Conservation (phyloP, 805 yeast species). For the Saccharomycopsis olivae region DNA sequence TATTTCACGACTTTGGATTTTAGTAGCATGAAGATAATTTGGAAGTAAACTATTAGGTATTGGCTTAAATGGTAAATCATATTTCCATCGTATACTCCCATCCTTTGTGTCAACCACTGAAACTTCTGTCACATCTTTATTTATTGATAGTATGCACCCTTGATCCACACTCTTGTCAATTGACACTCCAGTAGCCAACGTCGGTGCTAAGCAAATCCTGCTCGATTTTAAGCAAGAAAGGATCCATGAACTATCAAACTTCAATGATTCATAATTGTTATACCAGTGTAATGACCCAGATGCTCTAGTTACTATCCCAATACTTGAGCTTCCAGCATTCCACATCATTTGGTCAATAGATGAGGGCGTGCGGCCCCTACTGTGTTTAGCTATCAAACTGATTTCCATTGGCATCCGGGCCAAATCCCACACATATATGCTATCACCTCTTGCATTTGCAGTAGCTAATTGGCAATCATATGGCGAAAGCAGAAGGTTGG, state of each 20-base stretch:
- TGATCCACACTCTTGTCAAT: background rate
- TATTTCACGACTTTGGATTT: too few relatives aligned
- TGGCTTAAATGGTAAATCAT: slow-evolving; percentile 29
- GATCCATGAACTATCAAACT: slow-evolving; percentile 33
- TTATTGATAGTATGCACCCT: slow-evolving; percentile 3
- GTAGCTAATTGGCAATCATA: slow-evolving; percentile 48
- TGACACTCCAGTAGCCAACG: slow-evolving; percentile 20
- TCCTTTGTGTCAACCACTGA: slow-evolving; percentile 22
- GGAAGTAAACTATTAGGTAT: slow-evolving; percentile 23
- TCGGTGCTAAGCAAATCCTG: slow-evolving; percentile 21
- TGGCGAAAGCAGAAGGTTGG: slow-evolving; percentile 50
- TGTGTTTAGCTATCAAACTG: slow-evolving; percentile 44
- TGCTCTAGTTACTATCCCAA: slow-evolving; percentile 41
- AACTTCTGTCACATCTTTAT: slow-evolving; percentile 6
- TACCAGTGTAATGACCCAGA: slow-evolving; percentile 59
- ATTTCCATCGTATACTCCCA: slow-evolving; percentile 26
- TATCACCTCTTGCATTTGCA: slow-evolving; percentile 49
- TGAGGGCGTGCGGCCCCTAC: slow-evolving; percentile 55
- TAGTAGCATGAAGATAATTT: slow-evolving; percentile 14
- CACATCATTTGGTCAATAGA: slow-evolving; percentile 41
- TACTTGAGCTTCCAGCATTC: slow-evolving; percentile 33
- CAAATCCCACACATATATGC: slow-evolving; percentile 53
- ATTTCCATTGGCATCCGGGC: slow-evolving; percentile 40
- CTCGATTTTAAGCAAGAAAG: slow-evolving; percentile 27
- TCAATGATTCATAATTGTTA: slow-evolving; percentile 17